Evolutionary conservation across 2,329 filamentous ascomycete genomes (phyloP).

Genomic region (Xylariaceae sp.): DNA sequence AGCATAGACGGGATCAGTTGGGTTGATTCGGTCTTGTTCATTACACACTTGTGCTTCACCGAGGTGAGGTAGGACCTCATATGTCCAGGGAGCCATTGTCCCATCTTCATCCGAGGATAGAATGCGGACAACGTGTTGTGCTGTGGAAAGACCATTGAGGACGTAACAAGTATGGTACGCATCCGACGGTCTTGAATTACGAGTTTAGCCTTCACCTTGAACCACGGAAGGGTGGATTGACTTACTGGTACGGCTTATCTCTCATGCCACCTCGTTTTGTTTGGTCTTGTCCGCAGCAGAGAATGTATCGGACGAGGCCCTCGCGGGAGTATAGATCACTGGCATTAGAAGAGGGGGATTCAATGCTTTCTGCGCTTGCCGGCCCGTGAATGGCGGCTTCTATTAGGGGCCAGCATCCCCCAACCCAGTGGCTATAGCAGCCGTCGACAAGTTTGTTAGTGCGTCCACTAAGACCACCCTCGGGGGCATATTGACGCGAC

Average conservation of each 20-base stretch:
- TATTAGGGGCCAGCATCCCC: slow-evolving; percentile 90
- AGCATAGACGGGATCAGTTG: slow-evolving; percentile 85
- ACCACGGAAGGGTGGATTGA: slow-evolving; percentile 33
- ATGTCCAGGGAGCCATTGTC: slow-evolving; percentile 49
- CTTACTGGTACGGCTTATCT: slow-evolving; percentile 91
- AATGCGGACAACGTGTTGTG: slow-evolving; percentile 67
- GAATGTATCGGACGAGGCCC: slow-evolving; percentile 86
- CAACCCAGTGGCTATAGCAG: slow-evolving; percentile 98
- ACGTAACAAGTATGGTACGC: slow-evolving; percentile 95
- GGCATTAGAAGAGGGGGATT: slow-evolving; percentile 34
- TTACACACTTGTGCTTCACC: slow-evolving; percentile 71
- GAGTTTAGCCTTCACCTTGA: slow-evolving; percentile 17
- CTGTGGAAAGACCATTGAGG: slow-evolving; percentile 81
- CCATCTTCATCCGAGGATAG: slow-evolving; percentile 48
- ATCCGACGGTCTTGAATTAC: slow-evolving; percentile 69
- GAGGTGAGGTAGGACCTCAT: slow-evolving; percentile 54
- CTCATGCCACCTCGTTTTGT: slow-evolving; percentile 77
- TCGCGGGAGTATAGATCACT: slow-evolving; percentile 72
- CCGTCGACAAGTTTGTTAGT: slow-evolving; percentile 98
- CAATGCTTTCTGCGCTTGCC: slow-evolving; percentile 34
- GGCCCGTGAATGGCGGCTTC: slow-evolving; percentile 75
- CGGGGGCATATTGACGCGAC: slow-evolving; percentile 85
- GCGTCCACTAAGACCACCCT: slow-evolving; percentile 90
- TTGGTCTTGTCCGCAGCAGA: slow-evolving; percentile 84
- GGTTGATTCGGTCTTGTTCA: slow-evolving; percentile 70